Percentiles rank a stretch among this genome's conserved stretches.
Conservation (phyloP, 345 rosid genomes). For the Euphorbia peplus region DNA sequence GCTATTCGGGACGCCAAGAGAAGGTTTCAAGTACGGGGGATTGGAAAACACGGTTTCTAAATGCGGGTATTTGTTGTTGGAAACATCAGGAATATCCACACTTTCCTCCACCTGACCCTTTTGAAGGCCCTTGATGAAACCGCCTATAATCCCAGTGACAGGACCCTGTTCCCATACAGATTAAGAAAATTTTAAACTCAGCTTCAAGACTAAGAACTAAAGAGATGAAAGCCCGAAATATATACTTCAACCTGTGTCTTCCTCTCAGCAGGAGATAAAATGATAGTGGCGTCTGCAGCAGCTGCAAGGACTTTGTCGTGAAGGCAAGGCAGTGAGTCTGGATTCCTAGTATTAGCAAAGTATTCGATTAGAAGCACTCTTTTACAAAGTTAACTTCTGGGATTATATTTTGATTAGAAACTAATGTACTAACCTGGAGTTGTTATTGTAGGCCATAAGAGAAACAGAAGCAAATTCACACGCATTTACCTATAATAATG, state of each 20-base stretch:
- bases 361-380: neutral
- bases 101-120: slow-evolving; percentile 39
- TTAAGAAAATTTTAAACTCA: slow-evolving; percentile 20
- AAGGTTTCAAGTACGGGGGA: slow-evolving; percentile 65
- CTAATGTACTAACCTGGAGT: slow-evolving; percentile 28
- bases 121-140: slow-evolving; percentile 56
- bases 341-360: slow-evolving; percentile 51
- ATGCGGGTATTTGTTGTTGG: slow-evolving; percentile 32
- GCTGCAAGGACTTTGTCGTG: slow-evolving; percentile 76
- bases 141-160: slow-evolving; percentile 47
- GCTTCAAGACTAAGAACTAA: neutral
- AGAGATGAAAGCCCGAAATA: slow-evolving; percentile 7
- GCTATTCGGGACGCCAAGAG: slow-evolving; percentile 27
- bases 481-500: slow-evolving; percentile 22
- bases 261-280: slow-evolving; percentile 44
- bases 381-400: neutral
- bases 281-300: slow-evolving; percentile 55
- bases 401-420: neutral
- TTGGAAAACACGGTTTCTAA: slow-evolving; percentile 59
- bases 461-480: slow-evolving; percentile 27
- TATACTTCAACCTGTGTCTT: slow-evolving; percentile 41
- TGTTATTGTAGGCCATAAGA: slow-evolving; percentile 19
- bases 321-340: slow-evolving; percentile 69
- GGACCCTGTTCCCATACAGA: slow-evolving; percentile 43
- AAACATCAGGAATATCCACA: slow-evolving; percentile 39